A percentile compares a stretch with the other conserved stretches of the same genome.
phyloP scores from a whole-genome alignment of 202 grass and related monocot species.

The Eragrostis tef region DNA sequence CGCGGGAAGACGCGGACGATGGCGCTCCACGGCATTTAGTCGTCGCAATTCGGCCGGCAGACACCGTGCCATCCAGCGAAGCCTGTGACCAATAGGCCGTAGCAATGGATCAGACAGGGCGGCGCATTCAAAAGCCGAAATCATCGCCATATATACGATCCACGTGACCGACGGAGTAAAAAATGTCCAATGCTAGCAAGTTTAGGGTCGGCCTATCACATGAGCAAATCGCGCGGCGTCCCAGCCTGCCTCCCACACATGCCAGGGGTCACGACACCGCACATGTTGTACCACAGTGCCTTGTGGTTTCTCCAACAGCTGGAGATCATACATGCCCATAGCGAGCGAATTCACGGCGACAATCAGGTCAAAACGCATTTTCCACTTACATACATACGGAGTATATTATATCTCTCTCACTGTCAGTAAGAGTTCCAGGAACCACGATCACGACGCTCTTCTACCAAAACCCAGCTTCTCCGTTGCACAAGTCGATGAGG shows the following conservation, averaged over 20 bases:
- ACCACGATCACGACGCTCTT: slow-evolving; percentile 33
- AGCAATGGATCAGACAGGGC: not conserved
- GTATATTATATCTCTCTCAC: slow-evolving; percentile 19
- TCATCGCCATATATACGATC: slow-evolving; percentile 20
- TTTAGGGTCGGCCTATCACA: slow-evolving; percentile 5
- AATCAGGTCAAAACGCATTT: slow-evolving; percentile 7
- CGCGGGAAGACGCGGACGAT: too few relatives aligned
- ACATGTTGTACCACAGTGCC: slow-evolving; percentile 40
- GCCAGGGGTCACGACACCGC: slow-evolving; percentile 18
- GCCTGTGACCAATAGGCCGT: not conserved
- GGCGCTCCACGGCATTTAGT: too few relatives aligned
- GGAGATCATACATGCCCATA: slow-evolving; percentile 6
- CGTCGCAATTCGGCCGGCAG: not conserved
- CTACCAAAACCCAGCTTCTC: slow-evolving; percentile 53
- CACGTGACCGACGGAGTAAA: not conserved
- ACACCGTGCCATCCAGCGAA: not conserved
- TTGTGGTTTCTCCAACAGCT: not conserved
- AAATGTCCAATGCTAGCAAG: not conserved
- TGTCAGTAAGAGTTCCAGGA: slow-evolving; percentile 33
- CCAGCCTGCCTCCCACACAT: slow-evolving; percentile 15
- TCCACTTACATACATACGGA: slow-evolving; percentile 37
- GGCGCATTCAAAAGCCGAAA: slow-evolving; percentile 38
- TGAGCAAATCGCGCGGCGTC: slow-evolving; percentile 13
- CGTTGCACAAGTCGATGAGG: slow-evolving; percentile 27
- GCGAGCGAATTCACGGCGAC: slow-evolving; percentile 19